Base-by-base conservation (phyloP, 345 rosid species). In the Salix exigua region DNA sequence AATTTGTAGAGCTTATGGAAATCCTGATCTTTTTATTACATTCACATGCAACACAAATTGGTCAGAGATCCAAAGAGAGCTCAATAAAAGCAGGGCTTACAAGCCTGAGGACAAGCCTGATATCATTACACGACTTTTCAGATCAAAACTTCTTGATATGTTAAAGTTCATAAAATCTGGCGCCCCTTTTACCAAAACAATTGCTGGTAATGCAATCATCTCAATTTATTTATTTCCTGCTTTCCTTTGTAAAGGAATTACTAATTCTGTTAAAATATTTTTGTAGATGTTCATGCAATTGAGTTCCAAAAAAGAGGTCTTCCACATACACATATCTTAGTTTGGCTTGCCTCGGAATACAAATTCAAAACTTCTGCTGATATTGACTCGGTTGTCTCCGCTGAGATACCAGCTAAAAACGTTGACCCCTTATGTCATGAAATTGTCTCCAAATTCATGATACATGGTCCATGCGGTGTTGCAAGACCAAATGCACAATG, bases 271-370 rank as follows among this genome's bases (percentile, higher is more conserved):
- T 33, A 3, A 33, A 33, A 33, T 0, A 0, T 25, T 0, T 13
- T 0, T 16, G 2, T 9, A 62, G 70, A 40, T 37, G 44, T 46
- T 2, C 61, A 53, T 8, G 19, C 37, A 0, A n/a, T 77, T 4
- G 64, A 77, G 25, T 77, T 77, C 33, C 26, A 77, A 46, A 77
- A 77, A 14, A 4, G 28, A 2, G 51, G 61, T 0, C 8, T 77
- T 1, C 37, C 37, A 0, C 37, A 76, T 50, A 17, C 37, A 0
- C 63, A 77, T 7, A 70, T 71, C 21, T 37, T 77, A 7, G 10
- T 70, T 0, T 77, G 70, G 75, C 7, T 77, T 7, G 30, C 70
- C 7, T 0, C 5, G 0, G 10, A 6, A 0, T 7, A 2, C 3
- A 70, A 70, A 21, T 44, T 18, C 18, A 2, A 0, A 1, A 4